Evolutionary conservation across 2,329 filamentous ascomycete genomes (phyloP).

Genomic region (Aureobasidium subglaciale): DNA sequence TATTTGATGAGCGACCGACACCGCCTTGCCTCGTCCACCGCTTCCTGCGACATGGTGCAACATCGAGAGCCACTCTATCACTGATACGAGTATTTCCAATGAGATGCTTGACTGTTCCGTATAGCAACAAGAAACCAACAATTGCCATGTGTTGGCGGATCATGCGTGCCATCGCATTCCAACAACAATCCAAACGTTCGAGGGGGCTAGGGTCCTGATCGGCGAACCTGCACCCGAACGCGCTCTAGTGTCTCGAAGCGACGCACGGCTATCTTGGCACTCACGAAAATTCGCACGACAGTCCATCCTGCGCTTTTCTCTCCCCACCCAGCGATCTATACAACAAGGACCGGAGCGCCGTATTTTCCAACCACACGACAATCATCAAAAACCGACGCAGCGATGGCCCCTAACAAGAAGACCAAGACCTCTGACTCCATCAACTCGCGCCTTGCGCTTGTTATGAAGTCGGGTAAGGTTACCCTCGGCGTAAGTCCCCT

Average conservation of each 20-base stretch:
- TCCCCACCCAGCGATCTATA: constrained; percentile 4
- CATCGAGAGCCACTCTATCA: not conserved
- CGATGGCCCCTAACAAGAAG: constrained; percentile 48
- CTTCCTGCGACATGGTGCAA: not conserved
- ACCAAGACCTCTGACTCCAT: constrained; percentile 83
- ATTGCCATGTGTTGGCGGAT: not conserved
- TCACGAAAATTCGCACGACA: not conserved
- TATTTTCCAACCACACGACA: constrained; percentile 4
- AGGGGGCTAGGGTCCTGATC: not conserved
- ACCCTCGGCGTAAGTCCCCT: constrained; percentile 62
- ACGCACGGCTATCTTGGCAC: not conserved
- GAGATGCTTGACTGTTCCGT: not conserved
- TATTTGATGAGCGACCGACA: constrained; percentile 1
- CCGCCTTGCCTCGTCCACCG: constrained; percentile 4
- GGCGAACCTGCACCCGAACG: not conserved
- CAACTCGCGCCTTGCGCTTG: constrained; percentile 62
- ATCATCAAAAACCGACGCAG: constrained; percentile 10
- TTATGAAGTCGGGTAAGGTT: constrained; percentile 63
- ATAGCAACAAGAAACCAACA: not conserved
- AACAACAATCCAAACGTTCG: constrained; percentile 4
- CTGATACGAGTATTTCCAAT: not conserved
- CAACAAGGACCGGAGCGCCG: constrained; percentile 13
- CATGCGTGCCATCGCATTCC: constrained; percentile 4
- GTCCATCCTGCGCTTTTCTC: not conserved
- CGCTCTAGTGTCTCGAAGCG: not conserved